These are phyloP conservation scores for Carallia pectinifolia DNA, from an alignment of 345 rosid genomes.

Conservation along the genomic window DNA sequence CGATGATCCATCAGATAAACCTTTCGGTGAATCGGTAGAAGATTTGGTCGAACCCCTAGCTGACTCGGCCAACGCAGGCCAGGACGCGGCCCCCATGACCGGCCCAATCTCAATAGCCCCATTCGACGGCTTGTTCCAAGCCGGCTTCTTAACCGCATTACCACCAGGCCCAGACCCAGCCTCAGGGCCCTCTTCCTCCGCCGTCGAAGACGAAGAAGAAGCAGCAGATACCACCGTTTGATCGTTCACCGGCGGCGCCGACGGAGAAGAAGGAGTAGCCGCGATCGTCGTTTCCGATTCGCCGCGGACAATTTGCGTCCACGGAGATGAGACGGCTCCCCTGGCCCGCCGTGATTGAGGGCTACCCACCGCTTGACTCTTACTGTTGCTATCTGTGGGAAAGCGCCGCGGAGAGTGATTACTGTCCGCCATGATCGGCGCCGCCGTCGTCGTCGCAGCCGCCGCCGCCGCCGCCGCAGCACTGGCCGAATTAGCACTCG, in stretches of 20 bases:
- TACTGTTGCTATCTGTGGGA: neutral
- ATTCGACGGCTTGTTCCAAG: conserved; percentile 71
- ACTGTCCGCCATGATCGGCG: neutral
- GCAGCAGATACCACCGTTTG: conserved; percentile 8
- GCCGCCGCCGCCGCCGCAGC: too few species aligned
- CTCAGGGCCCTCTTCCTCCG: conserved; percentile 42
- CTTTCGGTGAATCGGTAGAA: conserved; percentile 40
- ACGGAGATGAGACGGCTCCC: conserved; percentile 31
- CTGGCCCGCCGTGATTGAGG: conserved; percentile 24
- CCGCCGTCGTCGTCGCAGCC: neutral
- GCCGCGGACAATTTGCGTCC: conserved; percentile 48
- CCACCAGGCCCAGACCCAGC: conserved; percentile 28
- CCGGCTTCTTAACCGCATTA: conserved; percentile 64
- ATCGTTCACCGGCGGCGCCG: conserved; percentile 18
- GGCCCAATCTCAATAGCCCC: conserved; percentile 48
- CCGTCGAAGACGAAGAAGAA: conserved; percentile 28
- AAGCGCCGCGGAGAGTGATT: neutral
- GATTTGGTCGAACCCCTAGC: conserved; percentile 48
- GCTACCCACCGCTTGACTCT: conserved; percentile 1
- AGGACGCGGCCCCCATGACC: conserved; percentile 55
- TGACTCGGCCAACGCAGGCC: conserved; percentile 71
- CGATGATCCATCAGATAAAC: conserved; percentile 46
- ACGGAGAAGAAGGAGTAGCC: conserved; percentile 24
- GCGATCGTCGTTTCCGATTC: conserved; percentile 32
- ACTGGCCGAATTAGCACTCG: neutral